Conservation (phyloP, 441 rosid species). For the Eutrema salsugineum region DNA sequence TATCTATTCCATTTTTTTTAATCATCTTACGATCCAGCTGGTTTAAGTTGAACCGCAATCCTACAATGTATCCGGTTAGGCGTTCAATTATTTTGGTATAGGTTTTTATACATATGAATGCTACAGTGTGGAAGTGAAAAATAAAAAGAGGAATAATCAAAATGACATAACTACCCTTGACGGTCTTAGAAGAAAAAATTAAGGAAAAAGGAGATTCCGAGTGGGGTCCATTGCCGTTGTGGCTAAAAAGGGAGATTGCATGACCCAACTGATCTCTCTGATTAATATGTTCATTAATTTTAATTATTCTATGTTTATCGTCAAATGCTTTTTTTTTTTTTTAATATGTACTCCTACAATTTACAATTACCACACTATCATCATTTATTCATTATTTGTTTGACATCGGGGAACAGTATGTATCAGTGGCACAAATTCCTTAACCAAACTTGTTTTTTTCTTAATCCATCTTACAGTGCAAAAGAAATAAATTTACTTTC, state of each 20-base stretch:
- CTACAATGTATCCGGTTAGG: background rate
- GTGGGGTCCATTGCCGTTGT: conserved; percentile 34
- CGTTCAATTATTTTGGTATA: no score
- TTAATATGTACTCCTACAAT: no score
- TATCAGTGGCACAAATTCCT: background rate
- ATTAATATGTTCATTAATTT: background rate
- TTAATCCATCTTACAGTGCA: no score
- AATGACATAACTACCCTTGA: background rate
- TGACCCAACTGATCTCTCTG: conserved; percentile 29
- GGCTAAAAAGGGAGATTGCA: conserved; percentile 24
- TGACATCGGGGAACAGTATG: background rate
- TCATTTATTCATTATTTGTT: background rate
- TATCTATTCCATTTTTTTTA: background rate
- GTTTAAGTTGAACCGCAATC: background rate
- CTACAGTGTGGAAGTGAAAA: no score
- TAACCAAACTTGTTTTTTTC: no score
- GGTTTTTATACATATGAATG: no score
- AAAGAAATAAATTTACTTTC: no score
- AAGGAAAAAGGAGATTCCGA: background rate
- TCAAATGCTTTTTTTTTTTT: background rate
- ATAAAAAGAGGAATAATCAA: background rate
- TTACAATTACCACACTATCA: background rate
- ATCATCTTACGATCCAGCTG: background rate
- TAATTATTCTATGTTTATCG: background rate
- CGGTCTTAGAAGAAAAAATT: background rate